phyloP scores from a whole-genome alignment of 2,329 filamentous ascomycete genomes.

The Arthrinium phaeospermum region DNA sequence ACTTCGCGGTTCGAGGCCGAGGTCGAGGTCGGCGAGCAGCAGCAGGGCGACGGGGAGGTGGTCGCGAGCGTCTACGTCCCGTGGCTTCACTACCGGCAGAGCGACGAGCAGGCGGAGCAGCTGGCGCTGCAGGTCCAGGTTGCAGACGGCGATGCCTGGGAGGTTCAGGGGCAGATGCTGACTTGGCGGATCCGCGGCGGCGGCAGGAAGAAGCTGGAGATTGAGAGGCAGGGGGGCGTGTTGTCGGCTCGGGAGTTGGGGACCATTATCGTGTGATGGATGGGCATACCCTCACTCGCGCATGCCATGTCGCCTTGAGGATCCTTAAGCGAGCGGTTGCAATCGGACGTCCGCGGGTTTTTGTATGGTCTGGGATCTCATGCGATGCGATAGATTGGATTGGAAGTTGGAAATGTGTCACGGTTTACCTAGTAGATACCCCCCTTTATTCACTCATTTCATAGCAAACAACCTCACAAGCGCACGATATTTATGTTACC shows the following conservation, averaged over 20 bases:
- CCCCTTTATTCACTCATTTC: background rate
- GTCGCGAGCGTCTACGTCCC: slow-evolving; percentile 19
- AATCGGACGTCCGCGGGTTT: background rate
- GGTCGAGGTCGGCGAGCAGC: background rate
- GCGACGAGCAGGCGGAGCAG: slow-evolving; percentile 16
- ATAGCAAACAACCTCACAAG: too few relatives aligned
- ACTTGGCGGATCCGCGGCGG: background rate
- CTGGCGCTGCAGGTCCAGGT: background rate
- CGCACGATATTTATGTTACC: background rate
- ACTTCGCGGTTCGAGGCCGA: slow-evolving; percentile 24
- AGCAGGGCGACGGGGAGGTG: background rate
- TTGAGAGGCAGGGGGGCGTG: slow-evolving; percentile 21
- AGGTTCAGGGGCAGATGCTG: background rate
- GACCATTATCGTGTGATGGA: slow-evolving; percentile 21
- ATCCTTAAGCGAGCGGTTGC: background rate
- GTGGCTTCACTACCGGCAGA: slow-evolving; percentile 29
- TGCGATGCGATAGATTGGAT: background rate
- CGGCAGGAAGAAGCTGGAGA: background rate
- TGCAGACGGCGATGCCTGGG: background rate
- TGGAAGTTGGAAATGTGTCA: background rate
- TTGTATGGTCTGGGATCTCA: too few relatives aligned
- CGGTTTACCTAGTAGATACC: slow-evolving; percentile 10
- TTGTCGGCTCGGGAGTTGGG: slow-evolving; percentile 24
- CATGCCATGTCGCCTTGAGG: background rate
- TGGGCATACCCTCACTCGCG: background rate